Percentiles rank a stretch among this genome's conserved stretches.
These are phyloP conservation scores for Candida mesenterica DNA, from an alignment of 1,139 yeast genomes.

Conservation along the genomic window DNA sequence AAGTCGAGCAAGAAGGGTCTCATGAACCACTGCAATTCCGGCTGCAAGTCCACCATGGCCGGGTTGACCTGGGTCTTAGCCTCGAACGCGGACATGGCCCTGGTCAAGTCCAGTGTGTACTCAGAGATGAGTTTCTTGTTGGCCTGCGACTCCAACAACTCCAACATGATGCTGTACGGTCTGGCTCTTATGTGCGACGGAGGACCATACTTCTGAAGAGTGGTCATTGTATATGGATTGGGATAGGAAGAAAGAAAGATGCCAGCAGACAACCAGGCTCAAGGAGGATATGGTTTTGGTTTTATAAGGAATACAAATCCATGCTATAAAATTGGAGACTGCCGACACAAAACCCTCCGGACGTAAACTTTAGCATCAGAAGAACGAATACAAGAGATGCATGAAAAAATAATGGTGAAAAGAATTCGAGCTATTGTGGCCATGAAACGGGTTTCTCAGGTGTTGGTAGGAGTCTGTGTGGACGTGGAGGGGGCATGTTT, in stretches of 20 bases:
- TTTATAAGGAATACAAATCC: constrained; percentile 1
- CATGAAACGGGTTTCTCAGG: too few species aligned
- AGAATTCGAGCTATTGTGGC: too few species aligned
- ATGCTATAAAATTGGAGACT: neutral
- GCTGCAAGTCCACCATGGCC: constrained; percentile 83
- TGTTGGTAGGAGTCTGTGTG: too few species aligned
- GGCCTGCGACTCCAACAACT: constrained; percentile 45
- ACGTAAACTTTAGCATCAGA: too few species aligned
- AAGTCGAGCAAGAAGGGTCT: constrained; percentile 85
- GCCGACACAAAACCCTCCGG: too few species aligned
- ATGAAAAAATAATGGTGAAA: too few species aligned
- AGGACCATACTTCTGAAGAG: constrained; percentile 46
- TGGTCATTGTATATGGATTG: constrained; percentile 1
- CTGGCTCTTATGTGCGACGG: constrained; percentile 38
- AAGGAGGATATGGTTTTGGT: constrained; percentile 3
- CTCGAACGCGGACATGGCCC: constrained; percentile 32
- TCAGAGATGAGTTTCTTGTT: constrained; percentile 43
- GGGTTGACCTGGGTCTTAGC: constrained; percentile 45
- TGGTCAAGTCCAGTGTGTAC: constrained; percentile 34
- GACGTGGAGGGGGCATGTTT: too few species aligned
- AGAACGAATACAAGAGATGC: too few species aligned
- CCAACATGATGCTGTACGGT: constrained; percentile 43
- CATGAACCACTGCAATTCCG: constrained; percentile 92
- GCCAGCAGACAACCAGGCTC: neutral
- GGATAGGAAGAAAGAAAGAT: neutral